Conservation (phyloP, 768 basidiomycete genomes). For the Basidioascus undulatus region DNA sequence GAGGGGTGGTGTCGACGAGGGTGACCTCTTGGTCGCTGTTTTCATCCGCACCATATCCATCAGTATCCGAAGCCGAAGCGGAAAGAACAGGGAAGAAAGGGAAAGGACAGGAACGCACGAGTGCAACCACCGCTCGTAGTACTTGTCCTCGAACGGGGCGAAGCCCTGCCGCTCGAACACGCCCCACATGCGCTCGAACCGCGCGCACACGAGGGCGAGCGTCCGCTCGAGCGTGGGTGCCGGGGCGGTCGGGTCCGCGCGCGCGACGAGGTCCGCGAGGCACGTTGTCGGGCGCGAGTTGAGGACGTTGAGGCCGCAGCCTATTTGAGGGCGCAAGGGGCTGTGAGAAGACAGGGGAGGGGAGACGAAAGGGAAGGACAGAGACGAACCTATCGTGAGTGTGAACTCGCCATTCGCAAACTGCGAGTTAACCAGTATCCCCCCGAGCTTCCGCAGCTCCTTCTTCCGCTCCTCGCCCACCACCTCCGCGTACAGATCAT, state of each 20-base stretch:
- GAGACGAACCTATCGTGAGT: slow-evolving; percentile 48
- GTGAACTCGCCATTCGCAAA: slow-evolving; percentile 48
- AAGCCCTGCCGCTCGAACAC: slow-evolving; percentile 47
- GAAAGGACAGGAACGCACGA: slow-evolving; percentile 34
- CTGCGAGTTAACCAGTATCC: slow-evolving; percentile 70
- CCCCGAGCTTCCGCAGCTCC: slow-evolving; percentile 48
- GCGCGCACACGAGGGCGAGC: slow-evolving; percentile 44
- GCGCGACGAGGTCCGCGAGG: slow-evolving; percentile 38
- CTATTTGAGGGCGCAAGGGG: slow-evolving; percentile 20
- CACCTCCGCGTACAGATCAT: slow-evolving; percentile 60
- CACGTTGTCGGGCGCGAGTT: slow-evolving; percentile 65
- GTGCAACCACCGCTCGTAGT: slow-evolving; percentile 68
- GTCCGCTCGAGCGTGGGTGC: slow-evolving; percentile 40
- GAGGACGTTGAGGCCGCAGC: slow-evolving; percentile 68
- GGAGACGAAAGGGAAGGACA: neutral
- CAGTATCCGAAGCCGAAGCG: too few relatives aligned
- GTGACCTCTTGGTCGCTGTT: slow-evolving; percentile 58
- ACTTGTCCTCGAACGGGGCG: slow-evolving; percentile 51
- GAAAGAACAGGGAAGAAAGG: too few relatives aligned
- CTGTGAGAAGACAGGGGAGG: neutral
- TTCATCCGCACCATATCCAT: too few relatives aligned
- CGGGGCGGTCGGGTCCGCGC: slow-evolving; percentile 11
- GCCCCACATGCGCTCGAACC: slow-evolving; percentile 58
- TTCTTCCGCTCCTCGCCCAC: slow-evolving; percentile 22
- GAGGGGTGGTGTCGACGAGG: slow-evolving; percentile 49